These are phyloP conservation scores for Calonectria pteridis DNA, from an alignment of 2,329 filamentous ascomycete species.

Conservation along the genomic window DNA sequence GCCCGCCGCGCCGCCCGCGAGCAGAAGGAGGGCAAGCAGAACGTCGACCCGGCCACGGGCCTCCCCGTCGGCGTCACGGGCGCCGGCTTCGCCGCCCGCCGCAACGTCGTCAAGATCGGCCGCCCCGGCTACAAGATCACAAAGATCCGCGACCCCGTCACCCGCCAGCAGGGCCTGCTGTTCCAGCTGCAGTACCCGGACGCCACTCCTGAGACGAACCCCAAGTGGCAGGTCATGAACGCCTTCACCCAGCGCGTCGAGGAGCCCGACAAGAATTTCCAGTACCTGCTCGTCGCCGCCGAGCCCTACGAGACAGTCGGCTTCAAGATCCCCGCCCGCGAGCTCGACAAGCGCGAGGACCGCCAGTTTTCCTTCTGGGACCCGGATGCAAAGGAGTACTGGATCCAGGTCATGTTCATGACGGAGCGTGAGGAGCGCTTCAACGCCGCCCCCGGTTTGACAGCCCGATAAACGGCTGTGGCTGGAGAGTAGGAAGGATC, in stretches of 20 bases:
- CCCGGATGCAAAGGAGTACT: constrained; percentile 95
- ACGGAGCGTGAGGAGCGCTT: constrained; percentile 96
- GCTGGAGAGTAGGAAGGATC: neutral
- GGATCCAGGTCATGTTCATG: constrained; percentile 98
- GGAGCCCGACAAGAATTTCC: constrained; percentile 92
- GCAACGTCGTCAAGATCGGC: constrained; percentile 94
- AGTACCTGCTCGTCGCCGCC: constrained; percentile 94
- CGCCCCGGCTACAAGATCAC: constrained; percentile 98
- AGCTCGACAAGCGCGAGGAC: constrained; percentile 90
- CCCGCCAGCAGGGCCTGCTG: constrained; percentile 88
- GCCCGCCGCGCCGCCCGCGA: constrained; percentile 96
- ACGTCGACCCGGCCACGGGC: constrained; percentile 76
- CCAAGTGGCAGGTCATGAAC: constrained; percentile 96
- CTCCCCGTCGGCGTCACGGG: constrained; percentile 78
- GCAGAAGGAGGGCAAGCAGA: constrained; percentile 84
- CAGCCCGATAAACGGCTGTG: constrained; percentile 55
- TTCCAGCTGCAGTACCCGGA: constrained; percentile 98
- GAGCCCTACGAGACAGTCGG: constrained; percentile 98
- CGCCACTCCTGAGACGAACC: constrained; percentile 79
- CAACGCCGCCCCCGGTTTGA: constrained; percentile 73
- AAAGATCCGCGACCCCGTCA: constrained; percentile 91
- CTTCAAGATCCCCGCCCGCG: constrained; percentile 94
- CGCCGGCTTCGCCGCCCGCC: constrained; percentile 74
- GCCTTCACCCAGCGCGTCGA: constrained; percentile 97
- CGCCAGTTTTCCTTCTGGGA: constrained; percentile 97